phyloP scores from a whole-genome alignment of 441 rosid genomes.

The Macaranga tanarius region DNA sequence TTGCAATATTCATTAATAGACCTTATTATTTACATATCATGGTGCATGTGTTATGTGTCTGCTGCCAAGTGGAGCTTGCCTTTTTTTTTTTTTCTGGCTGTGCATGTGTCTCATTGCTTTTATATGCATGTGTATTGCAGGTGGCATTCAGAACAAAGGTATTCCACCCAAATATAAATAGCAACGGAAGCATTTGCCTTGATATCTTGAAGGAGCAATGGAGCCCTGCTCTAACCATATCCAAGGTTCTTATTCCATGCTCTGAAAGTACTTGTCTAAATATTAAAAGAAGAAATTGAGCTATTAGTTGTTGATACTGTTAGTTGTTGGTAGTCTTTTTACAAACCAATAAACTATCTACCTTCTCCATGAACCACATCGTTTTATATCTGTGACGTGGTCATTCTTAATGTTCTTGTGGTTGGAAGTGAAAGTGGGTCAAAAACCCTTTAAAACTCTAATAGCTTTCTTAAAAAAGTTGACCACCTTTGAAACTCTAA shows the following conservation, averaged over 20 bases:
- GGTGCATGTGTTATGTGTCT: neutral
- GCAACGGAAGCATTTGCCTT: slow-evolving; percentile 62
- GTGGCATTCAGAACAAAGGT: slow-evolving; percentile 88
- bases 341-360: too few species aligned
- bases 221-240: slow-evolving; percentile 62
- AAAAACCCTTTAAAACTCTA: neutral
- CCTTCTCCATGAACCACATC: too few species aligned
- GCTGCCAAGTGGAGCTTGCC: neutral
- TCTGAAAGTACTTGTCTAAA: slow-evolving; percentile 30
- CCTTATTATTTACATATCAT: neutral
- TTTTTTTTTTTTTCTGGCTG: neutral
- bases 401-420: neutral
- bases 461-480: neutral
- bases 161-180: slow-evolving; percentile 62
- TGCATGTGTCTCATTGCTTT: neutral
- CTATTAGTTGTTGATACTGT: neutral
- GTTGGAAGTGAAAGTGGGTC: neutral
- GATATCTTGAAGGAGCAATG: slow-evolving; percentile 69
- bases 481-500: too few species aligned
- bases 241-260: slow-evolving; percentile 41
- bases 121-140: slow-evolving; percentile 28
- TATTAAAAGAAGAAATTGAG: slow-evolving; percentile 22
- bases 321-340: too few species aligned
- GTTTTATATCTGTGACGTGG: neutral
- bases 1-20: neutral